Percentiles rank a stretch among this genome's conserved stretches.
Conservation (phyloP, 805 yeast species). For the Torulaspora maleeae region DNA sequence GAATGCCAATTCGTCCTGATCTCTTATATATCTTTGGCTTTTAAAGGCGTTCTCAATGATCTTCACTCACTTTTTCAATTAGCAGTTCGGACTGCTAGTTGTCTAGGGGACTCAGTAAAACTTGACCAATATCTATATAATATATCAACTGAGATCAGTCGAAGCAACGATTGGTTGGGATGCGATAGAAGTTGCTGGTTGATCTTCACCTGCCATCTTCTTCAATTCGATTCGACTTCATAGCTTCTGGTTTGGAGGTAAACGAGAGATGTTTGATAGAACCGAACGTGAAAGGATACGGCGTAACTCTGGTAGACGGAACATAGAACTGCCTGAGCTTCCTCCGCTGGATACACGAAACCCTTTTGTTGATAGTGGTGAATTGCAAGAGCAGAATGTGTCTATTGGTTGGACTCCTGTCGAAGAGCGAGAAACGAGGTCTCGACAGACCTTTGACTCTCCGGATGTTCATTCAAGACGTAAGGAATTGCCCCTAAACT, state of each 20-base stretch:
- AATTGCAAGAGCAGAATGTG: slow-evolving; percentile 8
- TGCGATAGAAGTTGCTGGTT: background rate
- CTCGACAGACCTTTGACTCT: background rate
- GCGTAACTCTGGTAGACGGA: background rate
- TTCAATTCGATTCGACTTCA: background rate
- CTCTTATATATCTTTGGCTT: too few species aligned
- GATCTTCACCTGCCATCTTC: too few species aligned
- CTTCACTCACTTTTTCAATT: background rate
- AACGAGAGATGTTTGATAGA: background rate
- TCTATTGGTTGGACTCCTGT: slow-evolving; percentile 28
- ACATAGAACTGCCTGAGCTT: slow-evolving; percentile 24
- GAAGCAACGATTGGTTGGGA: background rate
- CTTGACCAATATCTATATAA: background rate
- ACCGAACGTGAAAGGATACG: background rate
- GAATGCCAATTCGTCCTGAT: too few species aligned
- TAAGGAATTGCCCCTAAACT: slow-evolving; percentile 4
- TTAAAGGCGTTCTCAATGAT: background rate
- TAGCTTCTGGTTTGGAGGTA: background rate
- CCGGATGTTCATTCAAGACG: background rate
- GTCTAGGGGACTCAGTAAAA: background rate
- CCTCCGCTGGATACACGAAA: slow-evolving; percentile 31
- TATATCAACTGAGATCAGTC: background rate
- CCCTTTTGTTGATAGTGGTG: slow-evolving; percentile 16
- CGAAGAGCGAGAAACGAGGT: slow-evolving; percentile 6
- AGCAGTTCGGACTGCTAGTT: background rate